Percentiles rank a stretch among this genome's conserved stretches.
Conservation (phyloP, 2,329 filamentous ascomycete species). For the Peltaster fructicola region DNA sequence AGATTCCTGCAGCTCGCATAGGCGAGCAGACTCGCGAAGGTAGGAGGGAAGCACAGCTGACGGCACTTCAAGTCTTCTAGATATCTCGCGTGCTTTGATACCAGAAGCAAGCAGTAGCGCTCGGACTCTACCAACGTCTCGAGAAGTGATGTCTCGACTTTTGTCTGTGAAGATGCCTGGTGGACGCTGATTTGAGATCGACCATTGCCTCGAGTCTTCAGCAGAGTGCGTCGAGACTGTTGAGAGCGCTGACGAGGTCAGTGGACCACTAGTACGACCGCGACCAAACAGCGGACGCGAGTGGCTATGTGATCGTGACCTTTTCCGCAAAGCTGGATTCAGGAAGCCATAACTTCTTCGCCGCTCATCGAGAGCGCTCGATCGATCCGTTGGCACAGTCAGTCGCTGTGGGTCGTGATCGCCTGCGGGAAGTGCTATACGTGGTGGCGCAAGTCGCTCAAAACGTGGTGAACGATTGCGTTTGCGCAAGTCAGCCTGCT, state of each 20-base stretch:
- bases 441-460: constrained; percentile 29
- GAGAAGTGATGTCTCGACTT: constrained; percentile 34
- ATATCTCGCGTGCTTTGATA: constrained; percentile 76
- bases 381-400: constrained; percentile 10
- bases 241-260: no score
- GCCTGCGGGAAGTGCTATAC: constrained; percentile 28
- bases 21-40: constrained; percentile 20
- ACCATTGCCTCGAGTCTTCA: no score
- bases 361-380: constrained; percentile 5
- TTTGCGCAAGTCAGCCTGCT: constrained; percentile 21
- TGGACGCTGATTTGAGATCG: constrained; percentile 14
- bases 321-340: no score
- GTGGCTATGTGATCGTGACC: no score
- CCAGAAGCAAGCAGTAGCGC: constrained; percentile 66
- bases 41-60: constrained; percentile 18
- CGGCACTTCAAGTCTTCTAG: constrained; percentile 40
- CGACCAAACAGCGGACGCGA: no score
- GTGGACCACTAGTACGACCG: no score
- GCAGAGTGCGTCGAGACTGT: constrained; percentile 1
- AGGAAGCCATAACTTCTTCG: constrained; percentile 11
- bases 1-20: constrained; percentile 17
- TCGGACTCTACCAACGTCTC: constrained; percentile 65
- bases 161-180: constrained; percentile 43
- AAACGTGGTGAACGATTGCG: constrained; percentile 25
- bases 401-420: constrained; percentile 19